phyloP scores from a whole-genome alignment of 2,329 filamentous ascomycete species.

The Aspergillus ustus region DNA sequence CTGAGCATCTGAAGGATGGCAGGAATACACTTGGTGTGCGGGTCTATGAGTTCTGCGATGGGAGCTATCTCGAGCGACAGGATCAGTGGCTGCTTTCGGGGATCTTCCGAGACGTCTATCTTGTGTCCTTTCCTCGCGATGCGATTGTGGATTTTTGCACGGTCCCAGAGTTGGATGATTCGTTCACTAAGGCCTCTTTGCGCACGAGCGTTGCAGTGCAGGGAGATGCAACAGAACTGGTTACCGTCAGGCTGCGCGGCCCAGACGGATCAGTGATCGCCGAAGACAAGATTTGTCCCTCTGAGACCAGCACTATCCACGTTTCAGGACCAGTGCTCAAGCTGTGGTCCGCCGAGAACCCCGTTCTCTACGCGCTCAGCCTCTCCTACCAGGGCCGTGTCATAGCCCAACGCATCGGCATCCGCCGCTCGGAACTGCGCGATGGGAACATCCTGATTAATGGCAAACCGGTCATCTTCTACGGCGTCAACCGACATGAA shows the following conservation, averaged over 20 bases:
- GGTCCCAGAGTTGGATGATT: constrained; percentile 52
- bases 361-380: constrained; percentile 62
- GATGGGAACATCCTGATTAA: constrained; percentile 63
- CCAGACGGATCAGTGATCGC: neutral
- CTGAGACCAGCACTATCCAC: constrained; percentile 50
- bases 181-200: constrained; percentile 51
- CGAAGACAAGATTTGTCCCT: constrained; percentile 30
- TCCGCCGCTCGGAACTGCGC: constrained; percentile 66
- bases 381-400: constrained; percentile 38
- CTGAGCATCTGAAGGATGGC: constrained; percentile 42
- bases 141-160: neutral
- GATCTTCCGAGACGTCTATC: constrained; percentile 69
- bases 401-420: constrained; percentile 63
- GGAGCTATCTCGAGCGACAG: constrained; percentile 70
- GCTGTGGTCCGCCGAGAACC: constrained; percentile 72
- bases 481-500: constrained; percentile 72
- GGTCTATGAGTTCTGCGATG: constrained; percentile 73
- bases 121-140: constrained; percentile 57
- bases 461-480: constrained; percentile 63
- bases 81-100: constrained; percentile 71
- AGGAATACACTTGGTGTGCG: constrained; percentile 63
- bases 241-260: neutral
- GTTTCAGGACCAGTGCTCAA: constrained; percentile 48
- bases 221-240: constrained; percentile 39
- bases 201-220: constrained; percentile 56